A percentile compares a stretch with the other conserved stretches of the same genome.
Conservation (phyloP, 2,329 filamentous ascomycete species). For the Aspergillus versicolor region DNA sequence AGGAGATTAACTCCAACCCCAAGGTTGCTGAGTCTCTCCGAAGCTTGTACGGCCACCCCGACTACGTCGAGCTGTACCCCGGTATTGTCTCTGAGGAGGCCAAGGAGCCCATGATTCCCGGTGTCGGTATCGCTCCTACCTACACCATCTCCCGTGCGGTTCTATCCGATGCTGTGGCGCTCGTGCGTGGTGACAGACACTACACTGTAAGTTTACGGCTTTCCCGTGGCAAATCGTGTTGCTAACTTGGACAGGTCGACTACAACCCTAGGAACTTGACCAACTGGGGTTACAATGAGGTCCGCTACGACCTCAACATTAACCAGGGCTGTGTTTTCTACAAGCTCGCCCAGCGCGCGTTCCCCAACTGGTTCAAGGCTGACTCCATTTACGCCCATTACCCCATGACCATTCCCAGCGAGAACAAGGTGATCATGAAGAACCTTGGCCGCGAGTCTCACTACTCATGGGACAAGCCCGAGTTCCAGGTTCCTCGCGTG, state of each 20-base stretch:
- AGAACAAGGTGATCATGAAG: slow-evolving; percentile 70
- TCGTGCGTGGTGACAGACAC: slow-evolving; percentile 75
- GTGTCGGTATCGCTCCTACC: slow-evolving; percentile 71
- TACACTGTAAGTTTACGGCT: slow-evolving; percentile 57
- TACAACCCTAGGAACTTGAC: slow-evolving; percentile 73
- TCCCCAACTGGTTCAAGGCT: slow-evolving; percentile 74
- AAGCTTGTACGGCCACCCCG: slow-evolving; percentile 68
- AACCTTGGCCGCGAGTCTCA: slow-evolving; percentile 64
- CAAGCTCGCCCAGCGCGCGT: slow-evolving; percentile 76
- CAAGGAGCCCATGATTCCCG: slow-evolving; percentile 71
- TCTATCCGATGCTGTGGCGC: slow-evolving; percentile 73
- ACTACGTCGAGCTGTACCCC: slow-evolving; percentile 77
- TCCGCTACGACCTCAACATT: slow-evolving; percentile 68
- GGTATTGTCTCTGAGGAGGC: slow-evolving; percentile 74
- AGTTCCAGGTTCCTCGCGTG: slow-evolving; percentile 50
- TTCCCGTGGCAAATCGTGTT: slow-evolving; percentile 20
- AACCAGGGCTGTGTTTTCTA: slow-evolving; percentile 84
- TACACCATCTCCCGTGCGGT: slow-evolving; percentile 77
- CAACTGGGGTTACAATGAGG: slow-evolving; percentile 80
- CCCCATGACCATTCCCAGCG: slow-evolving; percentile 67
- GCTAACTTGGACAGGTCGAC: slow-evolving; percentile 48
- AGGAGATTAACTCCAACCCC: slow-evolving; percentile 79
- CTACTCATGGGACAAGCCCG: slow-evolving; percentile 69
- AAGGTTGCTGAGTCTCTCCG: slow-evolving; percentile 65
- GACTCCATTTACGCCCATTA: slow-evolving; percentile 82